phyloP scores from a whole-genome alignment of 1,284 basidiomycete species.

The Microbotryum violaceum region DNA sequence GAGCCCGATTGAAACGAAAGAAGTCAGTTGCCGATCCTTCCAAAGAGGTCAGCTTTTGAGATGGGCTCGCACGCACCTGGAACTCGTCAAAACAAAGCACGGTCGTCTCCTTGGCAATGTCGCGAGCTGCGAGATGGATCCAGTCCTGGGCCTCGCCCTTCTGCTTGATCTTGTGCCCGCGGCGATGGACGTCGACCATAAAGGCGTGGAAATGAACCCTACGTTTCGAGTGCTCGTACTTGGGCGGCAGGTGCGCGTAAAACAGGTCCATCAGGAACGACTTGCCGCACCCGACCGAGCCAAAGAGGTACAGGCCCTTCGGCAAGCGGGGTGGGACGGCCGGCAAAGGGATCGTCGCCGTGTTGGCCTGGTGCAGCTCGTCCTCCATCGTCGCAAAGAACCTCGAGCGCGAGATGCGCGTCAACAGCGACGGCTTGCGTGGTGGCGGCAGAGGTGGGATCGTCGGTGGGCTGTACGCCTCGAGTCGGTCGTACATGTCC shows the following conservation, averaged over 20 bases:
- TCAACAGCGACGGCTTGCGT: conserved; percentile 11
- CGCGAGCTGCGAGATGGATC: conserved; percentile 78
- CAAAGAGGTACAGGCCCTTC: conserved; percentile 90
- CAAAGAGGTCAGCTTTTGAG: not conserved
- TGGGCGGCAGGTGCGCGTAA: conserved; percentile 74
- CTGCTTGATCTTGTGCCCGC: conserved; percentile 68
- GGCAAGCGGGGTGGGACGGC: conserved; percentile 64
- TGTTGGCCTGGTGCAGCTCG: conserved; percentile 28
- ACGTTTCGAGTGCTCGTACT: conserved; percentile 61
- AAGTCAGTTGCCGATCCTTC: not conserved
- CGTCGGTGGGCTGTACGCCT: conserved; percentile 61
- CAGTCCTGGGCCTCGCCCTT: conserved; percentile 68
- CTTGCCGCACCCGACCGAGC: conserved; percentile 94
- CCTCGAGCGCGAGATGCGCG: conserved; percentile 42
- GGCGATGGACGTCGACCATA: conserved; percentile 97
- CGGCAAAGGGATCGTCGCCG: conserved; percentile 24
- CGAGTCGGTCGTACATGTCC: conserved; percentile 64
- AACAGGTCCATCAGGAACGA: conserved; percentile 99
- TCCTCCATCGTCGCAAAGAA: conserved; percentile 27
- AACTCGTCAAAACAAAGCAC: conserved; percentile 98
- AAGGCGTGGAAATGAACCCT: conserved; percentile 96
- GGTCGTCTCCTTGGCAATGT: conserved; percentile 73
- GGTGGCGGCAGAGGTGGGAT: conserved; percentile 40
- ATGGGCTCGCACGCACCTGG: conserved; percentile 54
- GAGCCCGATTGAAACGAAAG: too few relatives aligned